phyloP scores from a whole-genome alignment of 768 basidiomycete genomes.

The Rickenella mellea region DNA sequence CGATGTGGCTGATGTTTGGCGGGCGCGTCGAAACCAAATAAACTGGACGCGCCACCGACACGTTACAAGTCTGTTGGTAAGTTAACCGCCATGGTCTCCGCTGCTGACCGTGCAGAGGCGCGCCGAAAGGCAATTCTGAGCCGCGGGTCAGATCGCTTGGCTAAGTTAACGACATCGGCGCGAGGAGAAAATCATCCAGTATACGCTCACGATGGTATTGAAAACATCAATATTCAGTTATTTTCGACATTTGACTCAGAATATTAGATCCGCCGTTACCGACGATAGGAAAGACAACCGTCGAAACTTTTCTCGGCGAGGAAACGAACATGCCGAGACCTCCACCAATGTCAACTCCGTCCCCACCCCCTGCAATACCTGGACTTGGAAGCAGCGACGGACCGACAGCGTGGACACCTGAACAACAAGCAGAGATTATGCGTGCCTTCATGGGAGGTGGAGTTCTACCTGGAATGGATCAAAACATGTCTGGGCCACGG shows the following conservation, averaged over 20 bases:
- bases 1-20: no score
- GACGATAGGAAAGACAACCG: not conserved
- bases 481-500: conserved; percentile 3
- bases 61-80: no score
- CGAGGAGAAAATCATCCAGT: conserved; percentile 58
- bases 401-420: conserved; percentile 42
- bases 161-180: conserved; percentile 68
- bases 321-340: conserved; percentile 34
- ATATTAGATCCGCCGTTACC: not conserved
- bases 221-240: not conserved
- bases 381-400: conserved; percentile 14
- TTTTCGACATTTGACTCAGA: not conserved
- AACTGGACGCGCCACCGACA: no score
- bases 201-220: conserved; percentile 42
- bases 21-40: no score
- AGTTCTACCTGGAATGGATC: conserved; percentile 2
- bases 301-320: conserved; percentile 32
- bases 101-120: conserved; percentile 68
- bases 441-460: conserved; percentile 44
- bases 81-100: conserved; percentile 23
- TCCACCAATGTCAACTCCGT: conserved; percentile 20
- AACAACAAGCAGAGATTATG: conserved; percentile 62
- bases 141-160: conserved; percentile 64
- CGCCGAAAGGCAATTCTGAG: conserved; percentile 68
- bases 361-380: conserved; percentile 13